These are phyloP conservation scores for Sphaerulina populicola DNA, from an alignment of 2,329 filamentous ascomycete genomes.

Conservation along the genomic window DNA sequence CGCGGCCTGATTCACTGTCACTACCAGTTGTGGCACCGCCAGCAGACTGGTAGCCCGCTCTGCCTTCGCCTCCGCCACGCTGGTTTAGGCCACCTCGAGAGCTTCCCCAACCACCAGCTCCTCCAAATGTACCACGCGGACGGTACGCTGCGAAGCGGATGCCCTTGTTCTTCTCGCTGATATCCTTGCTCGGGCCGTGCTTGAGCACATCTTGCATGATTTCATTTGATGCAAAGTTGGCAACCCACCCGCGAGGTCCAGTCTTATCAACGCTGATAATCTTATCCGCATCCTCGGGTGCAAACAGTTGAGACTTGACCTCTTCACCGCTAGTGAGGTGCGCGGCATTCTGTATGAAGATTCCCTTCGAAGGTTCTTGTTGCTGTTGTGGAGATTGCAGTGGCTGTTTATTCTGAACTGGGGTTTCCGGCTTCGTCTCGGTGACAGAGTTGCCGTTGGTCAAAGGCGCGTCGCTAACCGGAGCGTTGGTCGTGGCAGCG, in stretches of 20 bases:
- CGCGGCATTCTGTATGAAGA: slow-evolving; percentile 62
- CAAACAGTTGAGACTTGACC: slow-evolving; percentile 64
- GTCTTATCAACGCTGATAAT: slow-evolving; percentile 62
- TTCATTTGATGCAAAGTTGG: slow-evolving; percentile 70
- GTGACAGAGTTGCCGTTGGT: slow-evolving; percentile 45
- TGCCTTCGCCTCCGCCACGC: slow-evolving; percentile 51
- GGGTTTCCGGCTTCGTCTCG: slow-evolving; percentile 39
- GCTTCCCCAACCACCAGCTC: slow-evolving; percentile 55
- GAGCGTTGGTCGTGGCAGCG: slow-evolving; percentile 25
- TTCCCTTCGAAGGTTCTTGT: slow-evolving; percentile 56
- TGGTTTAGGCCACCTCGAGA: slow-evolving; percentile 49
- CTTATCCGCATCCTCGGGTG: slow-evolving; percentile 73
- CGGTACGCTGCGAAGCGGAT: slow-evolving; percentile 48
- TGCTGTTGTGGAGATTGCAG: slow-evolving; percentile 24
- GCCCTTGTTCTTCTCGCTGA: slow-evolving; percentile 55
- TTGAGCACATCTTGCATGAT: slow-evolving; percentile 74
- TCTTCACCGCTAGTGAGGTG: slow-evolving; percentile 69
- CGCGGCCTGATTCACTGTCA: slow-evolving; percentile 62
- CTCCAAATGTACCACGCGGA: slow-evolving; percentile 48
- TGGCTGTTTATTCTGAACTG: slow-evolving; percentile 40
- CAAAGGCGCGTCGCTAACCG: slow-evolving; percentile 34
- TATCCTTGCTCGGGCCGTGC: slow-evolving; percentile 60
- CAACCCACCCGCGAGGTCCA: slow-evolving; percentile 73
- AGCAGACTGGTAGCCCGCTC: slow-evolving; percentile 30
- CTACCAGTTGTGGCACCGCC: slow-evolving; percentile 41